Base-by-base conservation (phyloP, 1,139 yeast species). In the Candida glucosophila region DNA sequence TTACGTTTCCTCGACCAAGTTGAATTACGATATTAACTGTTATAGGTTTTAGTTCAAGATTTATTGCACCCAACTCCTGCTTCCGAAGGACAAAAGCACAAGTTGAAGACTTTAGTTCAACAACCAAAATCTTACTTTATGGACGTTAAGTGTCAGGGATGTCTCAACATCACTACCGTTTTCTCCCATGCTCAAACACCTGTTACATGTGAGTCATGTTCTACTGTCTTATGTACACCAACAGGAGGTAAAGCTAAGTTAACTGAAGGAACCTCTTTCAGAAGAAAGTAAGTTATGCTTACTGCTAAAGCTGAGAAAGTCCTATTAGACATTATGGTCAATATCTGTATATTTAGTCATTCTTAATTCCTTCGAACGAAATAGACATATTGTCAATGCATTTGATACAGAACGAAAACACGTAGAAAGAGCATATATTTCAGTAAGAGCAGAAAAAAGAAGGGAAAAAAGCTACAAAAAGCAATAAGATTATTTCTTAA, bases 131-230 rank as follows among this genome's bases (percentile, higher is more conserved):
- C 95, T 39, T 85, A 73, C 79, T 86, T 85, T 83, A 82, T 86
- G 93, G 95, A 85, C 58, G 95, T 85, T 51, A 83, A 83, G 70
- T 85, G 95, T 72, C 95, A 90, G 65, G 95, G 95, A 53, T 86
- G 96, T 71, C 74, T 85, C 64, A 78, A 78, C 77, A 86, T 86
- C 73, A 83, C 95, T 67, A 85, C 95, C 47, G 94, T 86, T 52
- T 86, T 85, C 80, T 86, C 95, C 44, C 95, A 86, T 71, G 95
- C 95, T 43, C 95, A 85, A 73, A 85, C 95, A 49, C 95, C 94
- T 53, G 95, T 86, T 59, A 80, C 94, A 58, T 86, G 96, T 73
- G 95, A 88, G 58, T 76, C 90, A 39, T 86, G 96, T 69, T 79
- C 95, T 52, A 83, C 94, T 46, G 94, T 86, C 46, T 79, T 86